Base-by-base conservation (phyloP, 2,329 filamentous ascomycete genomes). In the Metarhizium guizhouense region DNA sequence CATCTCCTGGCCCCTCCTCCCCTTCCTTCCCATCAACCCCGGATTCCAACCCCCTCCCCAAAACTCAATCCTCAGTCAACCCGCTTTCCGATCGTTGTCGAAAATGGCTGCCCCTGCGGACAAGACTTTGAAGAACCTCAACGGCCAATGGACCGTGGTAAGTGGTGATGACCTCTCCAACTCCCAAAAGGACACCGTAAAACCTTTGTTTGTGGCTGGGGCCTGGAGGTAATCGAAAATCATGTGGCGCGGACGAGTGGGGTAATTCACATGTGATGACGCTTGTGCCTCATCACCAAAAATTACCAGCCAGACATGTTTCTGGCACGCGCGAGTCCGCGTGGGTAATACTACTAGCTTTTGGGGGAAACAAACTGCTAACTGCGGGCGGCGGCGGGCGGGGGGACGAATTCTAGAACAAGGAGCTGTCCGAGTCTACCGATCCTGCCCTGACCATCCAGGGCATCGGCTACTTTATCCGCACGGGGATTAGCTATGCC, bases 381-480 rank as follows among this genome's bases (percentile, higher is more conserved):
- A 40, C 38, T 5, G 38, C 11, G 38, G 38, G 14, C 25, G 38
- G 8, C 32, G 4, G 32, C 32, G 6, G 32, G 32, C 7, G 32
- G 32, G 32, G 32, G 7, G 7, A n/a, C 25, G 20, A 7, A 48
- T 34, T 34, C 8, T 54, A 93, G 89, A 92, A 94, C 79, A 87
- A 88, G 68, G 72, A 75, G 59, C 76, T 91, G 62, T 91, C 88
- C 57, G 85, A 87, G 70, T 73, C 78, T 61, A 74, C 84, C 51
- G 87, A 91, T 58, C 76, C 83, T 1, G 81, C 87, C 59, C 84
- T 96, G 57, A 67, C 78, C 52, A 79, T 93, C 64, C 87, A 91
- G 77, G 85, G 85, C 66, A 75, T 90, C 58, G 75, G 82, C 70
- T 93, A 82, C 81, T 63, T 92, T 52, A 79, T 80, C 52, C 88